Evolutionary conservation across 1,139 yeast genomes (phyloP), one percentile per base, ranked within the genome.

Genomic region (Barnettozyma hawaiiensis): DNA sequence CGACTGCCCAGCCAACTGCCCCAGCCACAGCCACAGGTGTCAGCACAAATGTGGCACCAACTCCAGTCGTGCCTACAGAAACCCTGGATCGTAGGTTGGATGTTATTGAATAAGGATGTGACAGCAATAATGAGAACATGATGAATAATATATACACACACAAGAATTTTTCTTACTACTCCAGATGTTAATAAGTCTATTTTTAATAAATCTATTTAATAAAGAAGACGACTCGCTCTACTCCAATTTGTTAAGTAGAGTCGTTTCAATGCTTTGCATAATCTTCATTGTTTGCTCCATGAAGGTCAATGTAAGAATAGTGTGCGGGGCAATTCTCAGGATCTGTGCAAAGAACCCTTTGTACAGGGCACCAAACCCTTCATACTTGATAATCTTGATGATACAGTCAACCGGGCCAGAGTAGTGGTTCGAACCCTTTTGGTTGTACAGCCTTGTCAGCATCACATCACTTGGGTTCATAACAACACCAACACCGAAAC

Each of bases 391-490:
- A 0, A 97, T 90, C 66, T 92, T 90, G 46, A 77, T 59, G 46
- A 89, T 70, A 68, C 98, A 92, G 64, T 92, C 98, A 19, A 89
- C 56, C 2, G 96, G 95, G 5, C 95, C 95, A 47, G 69, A 74
- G 66, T 92, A 92, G 46, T 85, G 74, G 57, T 85, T 76, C 57
- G 85, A 76, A 31, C 96, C 96, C 64, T 82, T 86, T 63, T 92
- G 97, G 64, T 92, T 92, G 66, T 90, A 92, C 64, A 94, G 83
- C 67, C 98, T 76, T 2, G 98, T 92, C 66, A 92, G 71, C 43
- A 92, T 76, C 42, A 92, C 97, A 63, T 92, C 98, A 80, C 96
- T 87, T 15, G 97, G 97, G 62, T 89, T 90, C 97, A 94, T 90
- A 31, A 86, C 96, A 28, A 90, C 71, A 42, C 95, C 92, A 24